These are phyloP conservation scores for Chaetomium globosum DNA, from an alignment of 2,329 filamentous ascomycete species.

Conservation along the genomic window DNA sequence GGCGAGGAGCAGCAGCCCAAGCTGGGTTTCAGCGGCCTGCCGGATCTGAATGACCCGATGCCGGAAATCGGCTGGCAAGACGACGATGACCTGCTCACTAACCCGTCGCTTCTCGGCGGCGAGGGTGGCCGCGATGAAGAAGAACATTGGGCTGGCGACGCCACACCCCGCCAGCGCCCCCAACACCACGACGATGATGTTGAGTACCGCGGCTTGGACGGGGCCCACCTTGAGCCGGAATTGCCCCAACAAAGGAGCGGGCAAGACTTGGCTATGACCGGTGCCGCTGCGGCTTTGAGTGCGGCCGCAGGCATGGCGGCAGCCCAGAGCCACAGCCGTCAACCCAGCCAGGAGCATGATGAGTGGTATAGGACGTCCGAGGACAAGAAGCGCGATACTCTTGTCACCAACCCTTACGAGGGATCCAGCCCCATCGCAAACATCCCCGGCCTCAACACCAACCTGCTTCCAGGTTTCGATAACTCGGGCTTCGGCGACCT, in stretches of 20 bases:
- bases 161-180: constrained; percentile 51
- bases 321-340: constrained; percentile 56
- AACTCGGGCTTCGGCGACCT: constrained; percentile 38
- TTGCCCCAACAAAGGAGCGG: constrained; percentile 42
- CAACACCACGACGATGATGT: constrained; percentile 41
- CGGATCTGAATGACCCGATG: constrained; percentile 69
- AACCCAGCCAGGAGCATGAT: constrained; percentile 61
- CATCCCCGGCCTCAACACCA: constrained; percentile 53
- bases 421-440: constrained; percentile 64
- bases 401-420: constrained; percentile 69
- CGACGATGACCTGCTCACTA: constrained; percentile 73
- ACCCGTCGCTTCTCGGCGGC: constrained; percentile 80
- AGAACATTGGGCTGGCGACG: constrained; percentile 59
- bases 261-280: constrained; percentile 47
- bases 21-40: constrained; percentile 70
- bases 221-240: constrained; percentile 37
- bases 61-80: constrained; percentile 72
- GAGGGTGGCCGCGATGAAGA: constrained; percentile 55
- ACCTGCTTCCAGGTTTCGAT: constrained; percentile 47
- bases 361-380: constrained; percentile 65
- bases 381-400: constrained; percentile 66
- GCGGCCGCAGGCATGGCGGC: constrained; percentile 52
- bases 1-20: constrained; percentile 54
- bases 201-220: constrained; percentile 38
- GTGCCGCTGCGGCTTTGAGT: constrained; percentile 57